phyloP scores from a whole-genome alignment of 1,284 basidiomycete species.

The Prillingera fragicola region DNA sequence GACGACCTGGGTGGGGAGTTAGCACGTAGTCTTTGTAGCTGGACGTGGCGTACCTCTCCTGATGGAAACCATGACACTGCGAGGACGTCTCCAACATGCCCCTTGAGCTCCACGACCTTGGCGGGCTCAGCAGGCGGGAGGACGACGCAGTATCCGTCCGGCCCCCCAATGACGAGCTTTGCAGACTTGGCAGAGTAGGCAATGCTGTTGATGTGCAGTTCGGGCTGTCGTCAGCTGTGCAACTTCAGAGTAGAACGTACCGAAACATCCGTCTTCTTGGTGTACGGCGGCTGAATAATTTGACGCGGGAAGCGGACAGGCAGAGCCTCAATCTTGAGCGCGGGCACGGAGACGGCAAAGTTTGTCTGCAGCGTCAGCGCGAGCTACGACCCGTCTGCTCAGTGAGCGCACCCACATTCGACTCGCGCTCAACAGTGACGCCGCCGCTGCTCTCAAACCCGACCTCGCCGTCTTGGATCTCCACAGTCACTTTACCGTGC shows the following conservation, averaged over 20 bases:
- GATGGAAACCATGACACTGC: slow-evolving; percentile 44
- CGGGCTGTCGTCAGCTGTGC: slow-evolving; percentile 6
- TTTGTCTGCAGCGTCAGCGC: slow-evolving; percentile 27
- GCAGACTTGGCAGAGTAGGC: slow-evolving; percentile 33
- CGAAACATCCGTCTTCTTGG: slow-evolving; percentile 23
- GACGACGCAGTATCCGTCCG: slow-evolving; percentile 46
- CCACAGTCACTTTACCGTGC: slow-evolving; percentile 40
- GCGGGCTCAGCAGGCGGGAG: slow-evolving; percentile 19
- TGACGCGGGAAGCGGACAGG: slow-evolving; percentile 42
- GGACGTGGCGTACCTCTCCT: slow-evolving; percentile 31
- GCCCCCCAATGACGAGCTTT: slow-evolving; percentile 43
- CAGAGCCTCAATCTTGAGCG: slow-evolving; percentile 20
- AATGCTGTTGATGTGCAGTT: slow-evolving; percentile 42
- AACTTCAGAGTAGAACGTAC: slow-evolving; percentile 14
- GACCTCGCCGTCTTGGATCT: slow-evolving; percentile 27
- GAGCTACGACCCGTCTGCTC: neutral
- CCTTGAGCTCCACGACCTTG: slow-evolving; percentile 33
- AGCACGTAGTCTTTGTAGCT: neutral
- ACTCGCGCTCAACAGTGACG: slow-evolving; percentile 27
- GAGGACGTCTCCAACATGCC: slow-evolving; percentile 49
- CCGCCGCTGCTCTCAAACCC: slow-evolving; percentile 25
- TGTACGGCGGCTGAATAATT: slow-evolving; percentile 34
- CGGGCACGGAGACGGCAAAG: slow-evolving; percentile 31
- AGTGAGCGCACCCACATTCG: slow-evolving; percentile 28
- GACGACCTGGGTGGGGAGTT: slow-evolving; percentile 39